Evolutionary conservation across 2,329 filamentous ascomycete species (phyloP).

Genomic region (Curvularia eragrostidis): DNA sequence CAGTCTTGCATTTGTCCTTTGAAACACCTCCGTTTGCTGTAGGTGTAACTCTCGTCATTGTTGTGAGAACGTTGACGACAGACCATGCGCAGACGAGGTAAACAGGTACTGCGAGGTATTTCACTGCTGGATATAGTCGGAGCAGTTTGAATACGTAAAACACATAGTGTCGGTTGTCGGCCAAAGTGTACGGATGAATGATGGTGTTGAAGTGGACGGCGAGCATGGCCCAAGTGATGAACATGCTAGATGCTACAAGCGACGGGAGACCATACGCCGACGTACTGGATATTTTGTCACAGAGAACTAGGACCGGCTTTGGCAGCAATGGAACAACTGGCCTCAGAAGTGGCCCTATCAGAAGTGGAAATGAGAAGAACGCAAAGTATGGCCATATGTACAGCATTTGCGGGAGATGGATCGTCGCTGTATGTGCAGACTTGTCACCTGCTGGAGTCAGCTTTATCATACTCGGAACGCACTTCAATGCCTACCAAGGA

Average conservation of each 20-base stretch:
- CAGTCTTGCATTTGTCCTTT: slow-evolving; percentile 3
- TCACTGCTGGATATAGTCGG: slow-evolving; percentile 66
- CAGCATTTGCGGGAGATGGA: slow-evolving; percentile 90
- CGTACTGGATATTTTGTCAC: slow-evolving; percentile 12
- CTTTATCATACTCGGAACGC: background rate
- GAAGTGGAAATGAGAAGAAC: slow-evolving; percentile 86
- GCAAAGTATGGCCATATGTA: slow-evolving; percentile 91
- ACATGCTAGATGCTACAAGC: slow-evolving; percentile 43
- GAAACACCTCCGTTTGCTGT: slow-evolving; percentile 4
- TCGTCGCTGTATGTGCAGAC: slow-evolving; percentile 86
- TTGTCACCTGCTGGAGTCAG: slow-evolving; percentile 73
- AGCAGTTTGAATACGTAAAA: slow-evolving; percentile 95
- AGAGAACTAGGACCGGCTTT: slow-evolving; percentile 15
- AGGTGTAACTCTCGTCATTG: slow-evolving; percentile 29
- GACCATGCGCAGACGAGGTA: slow-evolving; percentile 77
- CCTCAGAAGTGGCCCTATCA: slow-evolving; percentile 63
- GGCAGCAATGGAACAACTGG: slow-evolving; percentile 39
- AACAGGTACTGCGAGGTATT: slow-evolving; percentile 70
- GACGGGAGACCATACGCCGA: slow-evolving; percentile 17
- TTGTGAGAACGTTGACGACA: slow-evolving; percentile 67
- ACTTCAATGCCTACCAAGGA: slow-evolving; percentile 68
- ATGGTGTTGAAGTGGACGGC: slow-evolving; percentile 85
- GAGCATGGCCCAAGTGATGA: slow-evolving; percentile 50
- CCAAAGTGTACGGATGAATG: slow-evolving; percentile 92
- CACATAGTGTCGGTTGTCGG: slow-evolving; percentile 95